Conservation (phyloP, 2,329 filamentous ascomycete species). For the Stachybotrys chartarum region DNA sequence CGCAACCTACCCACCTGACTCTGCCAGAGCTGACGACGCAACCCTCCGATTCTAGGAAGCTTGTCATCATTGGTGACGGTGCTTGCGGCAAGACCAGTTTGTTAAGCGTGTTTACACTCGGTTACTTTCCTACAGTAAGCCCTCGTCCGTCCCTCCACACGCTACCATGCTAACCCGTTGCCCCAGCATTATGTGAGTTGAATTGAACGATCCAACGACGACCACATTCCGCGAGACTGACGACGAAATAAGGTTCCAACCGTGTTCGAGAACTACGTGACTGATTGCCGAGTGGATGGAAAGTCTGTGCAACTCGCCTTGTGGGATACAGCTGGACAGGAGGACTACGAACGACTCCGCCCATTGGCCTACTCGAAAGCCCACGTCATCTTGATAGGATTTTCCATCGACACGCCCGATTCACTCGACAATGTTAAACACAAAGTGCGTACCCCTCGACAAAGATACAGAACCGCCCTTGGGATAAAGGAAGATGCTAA, state of each 20-base stretch:
- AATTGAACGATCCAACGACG: background rate
- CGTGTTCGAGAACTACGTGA: slow-evolving; percentile 99
- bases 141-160: background rate
- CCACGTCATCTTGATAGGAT: slow-evolving; percentile 94
- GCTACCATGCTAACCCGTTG: slow-evolving; percentile 14
- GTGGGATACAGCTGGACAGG: slow-evolving; percentile 99
- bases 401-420: slow-evolving; percentile 90
- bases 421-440: slow-evolving; percentile 97
- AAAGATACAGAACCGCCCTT: background rate
- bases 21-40: background rate
- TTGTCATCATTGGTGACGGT: slow-evolving; percentile 95
- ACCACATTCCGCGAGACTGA: slow-evolving; percentile 1
- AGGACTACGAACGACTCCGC: slow-evolving; percentile 94
- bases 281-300: slow-evolving; percentile 95
- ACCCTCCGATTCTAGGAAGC: slow-evolving; percentile 56
- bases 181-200: slow-evolving; percentile 51
- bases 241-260: slow-evolving; percentile 62
- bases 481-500: background rate
- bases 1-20: background rate
- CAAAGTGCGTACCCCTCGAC: slow-evolving; percentile 51
- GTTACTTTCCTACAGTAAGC: slow-evolving; percentile 94
- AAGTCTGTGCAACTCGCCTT: slow-evolving; percentile 97
- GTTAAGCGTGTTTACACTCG: slow-evolving; percentile 93
- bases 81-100: slow-evolving; percentile 98
- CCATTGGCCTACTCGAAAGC: slow-evolving; percentile 95